Evolutionary conservation across 495 filamentous ascomycete genomes (phyloP), one percentile per base, ranked within the genome.

Genomic region (Sordaria brevicollis): DNA sequence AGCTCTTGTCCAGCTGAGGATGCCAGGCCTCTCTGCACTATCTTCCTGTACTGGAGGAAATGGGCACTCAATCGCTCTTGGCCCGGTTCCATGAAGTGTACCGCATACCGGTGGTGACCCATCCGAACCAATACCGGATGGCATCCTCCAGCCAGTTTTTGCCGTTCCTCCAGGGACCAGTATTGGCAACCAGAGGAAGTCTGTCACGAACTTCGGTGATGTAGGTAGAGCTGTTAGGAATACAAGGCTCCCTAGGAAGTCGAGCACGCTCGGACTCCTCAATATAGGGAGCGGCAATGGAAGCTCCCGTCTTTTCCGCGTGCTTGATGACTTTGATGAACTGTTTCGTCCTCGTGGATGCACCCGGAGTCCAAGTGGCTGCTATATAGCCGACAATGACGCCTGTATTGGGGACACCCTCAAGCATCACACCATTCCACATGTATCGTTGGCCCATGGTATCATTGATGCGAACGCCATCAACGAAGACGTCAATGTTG

Each of bases 281-380:
- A 4, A 79, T 41, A 17, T 71, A 54, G 2, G 82, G 82, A 17
- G 68, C 57, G 3, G 74, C 80, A 1, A 73, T 72, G 1, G 73
- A 74, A 3, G 80, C 80, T 1, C 79, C 79, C 2, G 68, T 70
- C 54, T 72, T 71, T 11, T 77, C 74, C 80, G 80, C 79, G 38
- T 79, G 71, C 73, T 76, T 77, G 37, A 81, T 79, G 3, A 83
- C 72, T 62, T 78, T 77, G 69, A 83, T 76, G 13, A 80, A 21
- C 34, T 79, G 74, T 15, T 72, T 71, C 19, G 74, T 71, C 19
- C 76, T 74, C 2, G 75, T 75, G 65, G 82, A 78, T 9, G 79
- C 81, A 9, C 82, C 82, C 0, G 62, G 87, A 78, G 79, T 91
- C 89, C 73, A 91, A 82, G 73, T 90, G 76, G 19, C 87, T 78